Evolutionary conservation across 768 basidiomycete genomes (phyloP).

Genomic region (Amanita molliuscula): DNA sequence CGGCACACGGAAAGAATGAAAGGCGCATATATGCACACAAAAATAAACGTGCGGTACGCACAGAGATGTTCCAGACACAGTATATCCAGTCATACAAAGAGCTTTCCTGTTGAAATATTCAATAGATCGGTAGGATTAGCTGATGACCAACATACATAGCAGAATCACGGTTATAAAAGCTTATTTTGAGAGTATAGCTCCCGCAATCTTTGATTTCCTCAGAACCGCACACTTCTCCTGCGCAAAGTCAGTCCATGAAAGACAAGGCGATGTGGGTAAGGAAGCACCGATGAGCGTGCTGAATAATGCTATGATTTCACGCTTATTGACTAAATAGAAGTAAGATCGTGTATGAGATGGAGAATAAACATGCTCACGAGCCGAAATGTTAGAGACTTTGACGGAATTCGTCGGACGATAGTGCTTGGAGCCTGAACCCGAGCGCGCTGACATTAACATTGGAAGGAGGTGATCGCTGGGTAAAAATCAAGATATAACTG

Average conservation of each 20-base stretch:
- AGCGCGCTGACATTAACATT: constrained; percentile 4
- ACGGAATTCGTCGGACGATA: constrained; percentile 31
- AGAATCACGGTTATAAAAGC: constrained; percentile 41
- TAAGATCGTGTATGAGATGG: neutral
- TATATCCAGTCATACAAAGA: constrained; percentile 56
- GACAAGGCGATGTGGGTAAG: too few species aligned
- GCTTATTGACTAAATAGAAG: constrained; percentile 10
- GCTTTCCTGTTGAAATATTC: constrained; percentile 38
- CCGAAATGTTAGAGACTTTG: constrained; percentile 37
- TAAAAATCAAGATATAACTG: constrained; percentile 14
- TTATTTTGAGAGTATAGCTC: constrained; percentile 36
- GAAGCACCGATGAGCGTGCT: constrained; percentile 42
- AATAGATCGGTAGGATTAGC: constrained; percentile 1
- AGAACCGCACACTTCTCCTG: constrained; percentile 43
- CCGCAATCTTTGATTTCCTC: constrained; percentile 28
- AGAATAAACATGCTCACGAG: constrained; percentile 20
- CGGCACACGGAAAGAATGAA: neutral
- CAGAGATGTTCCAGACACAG: constrained; percentile 43
- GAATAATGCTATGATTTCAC: constrained; percentile 48
- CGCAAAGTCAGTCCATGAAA: neutral
- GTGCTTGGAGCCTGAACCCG: constrained; percentile 19
- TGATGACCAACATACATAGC: constrained; percentile 31
- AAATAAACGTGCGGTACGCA: constrained; percentile 22
- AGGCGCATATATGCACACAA: constrained; percentile 13
- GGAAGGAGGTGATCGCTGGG: constrained; percentile 8